phyloP scores from a whole-genome alignment of 2,329 filamentous ascomycete species.

The Cladosporium velox region DNA sequence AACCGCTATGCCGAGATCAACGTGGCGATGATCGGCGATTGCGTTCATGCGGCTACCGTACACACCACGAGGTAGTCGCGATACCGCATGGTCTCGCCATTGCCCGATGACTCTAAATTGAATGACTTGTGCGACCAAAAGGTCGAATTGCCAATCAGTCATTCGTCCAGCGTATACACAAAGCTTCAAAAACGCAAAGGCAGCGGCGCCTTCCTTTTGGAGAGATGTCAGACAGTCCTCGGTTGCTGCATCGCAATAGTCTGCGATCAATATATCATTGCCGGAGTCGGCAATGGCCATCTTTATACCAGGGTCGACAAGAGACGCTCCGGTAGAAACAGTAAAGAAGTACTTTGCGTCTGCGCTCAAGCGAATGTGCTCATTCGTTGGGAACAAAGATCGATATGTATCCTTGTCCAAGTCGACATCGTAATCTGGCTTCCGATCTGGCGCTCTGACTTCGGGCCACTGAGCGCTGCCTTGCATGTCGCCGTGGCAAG shows the following conservation, averaged over 20 bases:
- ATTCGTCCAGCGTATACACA: constrained; percentile 14
- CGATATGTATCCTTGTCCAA: constrained; percentile 11
- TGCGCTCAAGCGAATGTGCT: constrained; percentile 14
- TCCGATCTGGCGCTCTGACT: constrained; percentile 5
- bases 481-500: not conserved
- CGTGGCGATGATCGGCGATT: constrained; percentile 9
- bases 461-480: not conserved
- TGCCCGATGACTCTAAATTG: constrained; percentile 16
- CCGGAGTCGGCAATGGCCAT: constrained; percentile 21
- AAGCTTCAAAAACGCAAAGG: constrained; percentile 17
- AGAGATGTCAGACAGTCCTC: constrained; percentile 8
- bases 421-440: not conserved
- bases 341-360: constrained; percentile 21
- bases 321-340: not conserved
- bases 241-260: constrained; percentile 19
- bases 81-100: constrained; percentile 17
- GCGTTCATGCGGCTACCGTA: constrained; percentile 18
- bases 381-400: constrained; percentile 6
- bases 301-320: constrained; percentile 13
- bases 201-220: constrained; percentile 15
- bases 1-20: constrained; percentile 14
- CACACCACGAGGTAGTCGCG: constrained; percentile 3
- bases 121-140: constrained; percentile 16
- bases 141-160: constrained; percentile 17
- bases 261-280: constrained; percentile 20